These are phyloP conservation scores for Cyclocybe cylindracea DNA, from an alignment of 768 basidiomycete species.

Conservation along the genomic window DNA sequence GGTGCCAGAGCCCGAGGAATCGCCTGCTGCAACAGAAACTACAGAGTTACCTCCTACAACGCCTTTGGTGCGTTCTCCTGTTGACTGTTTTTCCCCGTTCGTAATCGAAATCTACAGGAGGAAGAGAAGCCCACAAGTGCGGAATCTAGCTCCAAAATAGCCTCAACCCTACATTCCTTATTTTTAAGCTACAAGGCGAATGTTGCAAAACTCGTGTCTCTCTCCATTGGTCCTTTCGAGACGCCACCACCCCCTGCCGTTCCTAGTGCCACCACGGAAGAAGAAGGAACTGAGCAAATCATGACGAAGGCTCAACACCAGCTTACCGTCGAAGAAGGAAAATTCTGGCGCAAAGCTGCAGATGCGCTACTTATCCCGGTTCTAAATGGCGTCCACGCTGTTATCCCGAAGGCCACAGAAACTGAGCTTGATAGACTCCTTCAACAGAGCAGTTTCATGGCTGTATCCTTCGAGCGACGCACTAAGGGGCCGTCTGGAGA, in stretches of 20 bases:
- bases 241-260: constrained; percentile 7
- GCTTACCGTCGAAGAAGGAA: constrained; percentile 60
- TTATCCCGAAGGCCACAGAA: background rate
- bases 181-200: constrained; percentile 53
- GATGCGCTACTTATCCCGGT: background rate
- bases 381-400: background rate
- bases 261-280: constrained; percentile 22
- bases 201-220: constrained; percentile 42
- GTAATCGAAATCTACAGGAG: too few relatives aligned
- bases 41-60: too few relatives aligned
- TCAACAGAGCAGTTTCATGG: constrained; percentile 56
- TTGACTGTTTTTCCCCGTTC: background rate
- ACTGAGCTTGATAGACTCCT: constrained; percentile 32
- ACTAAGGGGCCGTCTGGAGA: constrained; percentile 58
- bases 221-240: constrained; percentile 25
- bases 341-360: constrained; percentile 48
- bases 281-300: constrained; percentile 43
- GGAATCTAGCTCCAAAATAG: too few relatives aligned
- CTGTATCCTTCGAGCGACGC: constrained; percentile 65
- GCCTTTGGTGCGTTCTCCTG: background rate
- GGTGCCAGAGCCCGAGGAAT: too few relatives aligned
- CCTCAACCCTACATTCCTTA: constrained; percentile 31
- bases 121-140: too few relatives aligned
- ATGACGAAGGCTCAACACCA: constrained; percentile 66
- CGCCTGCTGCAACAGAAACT: too few relatives aligned